Base-by-base conservation (phyloP, 2,329 filamentous ascomycete species). In the Clathrospora elynae region DNA sequence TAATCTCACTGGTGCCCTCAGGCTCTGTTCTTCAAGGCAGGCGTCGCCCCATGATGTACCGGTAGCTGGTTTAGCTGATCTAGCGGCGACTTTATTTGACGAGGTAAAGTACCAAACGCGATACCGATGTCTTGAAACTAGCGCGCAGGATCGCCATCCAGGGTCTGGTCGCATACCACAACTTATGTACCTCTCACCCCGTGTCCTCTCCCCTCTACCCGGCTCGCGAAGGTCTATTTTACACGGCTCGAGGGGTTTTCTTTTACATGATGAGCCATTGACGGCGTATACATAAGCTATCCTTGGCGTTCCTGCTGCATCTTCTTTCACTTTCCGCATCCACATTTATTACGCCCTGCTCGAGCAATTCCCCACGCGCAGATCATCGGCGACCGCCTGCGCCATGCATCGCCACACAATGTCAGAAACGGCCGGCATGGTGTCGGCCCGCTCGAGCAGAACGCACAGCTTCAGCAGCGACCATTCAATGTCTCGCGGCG, bases 381-480 rank as follows among this genome's bases (percentile, higher is more conserved):
- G 26, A 30, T 26, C 13, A 24, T 31, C 18, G 23, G 35, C 38
- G 38, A 25, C 35, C 34, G 45, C 37, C 22, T 28, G 34, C 44
- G 49, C 45, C 46, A 69, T 68, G 66, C 64, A 69, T 56, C 59
- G 66, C 19, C 64, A 62, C 35, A 59, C 64, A n/a, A 51, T 61
- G 33, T 69, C 66, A 16, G 67, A 69, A 13, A 57, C 62, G 30
- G 64, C 57, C 35, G 60, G 62, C 35, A 51, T 67, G 43, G 49
- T 55, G 35, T 71, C 68, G 29, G 56, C 67, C 42, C 68, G 67
- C 57, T 68, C 64, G 13, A 70, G 67, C 53, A 63, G 65, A 44
- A 64, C 66, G 13, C 49, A 57, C 32, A 88, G 85, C 70, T 78
- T 87, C 52, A 88, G 84, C 48, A 88, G 86, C 74, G 86, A 89